Evolutionary conservation across 768 basidiomycete species (phyloP), one percentile per base, ranked within the genome.

Genomic region (Candolleomyces efflorescens): DNA sequence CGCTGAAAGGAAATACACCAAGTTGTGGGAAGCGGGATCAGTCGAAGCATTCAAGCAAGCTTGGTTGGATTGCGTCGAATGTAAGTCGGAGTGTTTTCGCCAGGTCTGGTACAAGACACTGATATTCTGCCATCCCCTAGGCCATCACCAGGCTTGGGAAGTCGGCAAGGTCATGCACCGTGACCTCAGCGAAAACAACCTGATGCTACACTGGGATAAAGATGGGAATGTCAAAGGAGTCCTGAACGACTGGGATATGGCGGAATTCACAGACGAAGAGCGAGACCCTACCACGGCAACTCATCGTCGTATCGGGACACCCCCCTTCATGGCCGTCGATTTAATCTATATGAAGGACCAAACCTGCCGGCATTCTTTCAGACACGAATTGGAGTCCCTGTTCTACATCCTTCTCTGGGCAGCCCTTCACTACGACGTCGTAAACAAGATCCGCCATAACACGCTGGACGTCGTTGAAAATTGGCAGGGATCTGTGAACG

Each of bases 181-280:
- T 26, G 67, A 74, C 55, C 57, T 75, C 45, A 69, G 73, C 58
- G 64, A 67, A 23, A 64, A 64, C 48, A 73, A 72, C 46, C 52
- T 73, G 3, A 71, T 74, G 70, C 63, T 68, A 41, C 41, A 41
- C 32, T 37, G 45, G 13, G 17, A 7, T 20, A 4, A 17, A 3
- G 37, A 32, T 6, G 51, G 20, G 13, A 36, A 46, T 12, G 61
- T 59, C 3, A 53, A 56, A 17, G 70, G 71, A 1, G 59, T 71
- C 20, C 61, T 71, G 12, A 60, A 63, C 41, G 71, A 72, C 50
- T 70, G 67, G 59, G 69, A 72, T 46, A 60, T 67, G 55, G 62
- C 68, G 0, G 50, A 53, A 2, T 39, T 53, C n/a, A 15, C 38
- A 12, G 37, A 53, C 13, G 23, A 17, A 26, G 49, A 15, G 3